phyloP scores from a whole-genome alignment of 495 filamentous ascomycete species.

The Clavariopsis aquatica region DNA sequence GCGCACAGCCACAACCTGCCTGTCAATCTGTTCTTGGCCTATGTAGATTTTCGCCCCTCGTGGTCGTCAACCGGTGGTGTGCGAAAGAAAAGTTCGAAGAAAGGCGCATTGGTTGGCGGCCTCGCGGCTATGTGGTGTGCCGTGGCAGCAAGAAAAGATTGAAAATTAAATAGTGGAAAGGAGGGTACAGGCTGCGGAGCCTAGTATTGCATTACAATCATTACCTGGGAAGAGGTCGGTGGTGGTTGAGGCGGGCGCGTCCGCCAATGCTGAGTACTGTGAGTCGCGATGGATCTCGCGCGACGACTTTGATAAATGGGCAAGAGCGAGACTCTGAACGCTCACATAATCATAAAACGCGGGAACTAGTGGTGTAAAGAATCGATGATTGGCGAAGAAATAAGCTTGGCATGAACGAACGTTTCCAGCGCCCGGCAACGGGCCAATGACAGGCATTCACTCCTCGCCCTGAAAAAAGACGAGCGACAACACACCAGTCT shows the following conservation, averaged over 20 bases:
- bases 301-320: not conserved
- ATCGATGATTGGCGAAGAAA: not conserved
- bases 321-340: not conserved
- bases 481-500: no score
- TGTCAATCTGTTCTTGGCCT: not conserved
- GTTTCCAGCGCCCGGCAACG: not conserved
- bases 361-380: not conserved
- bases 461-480: no score
- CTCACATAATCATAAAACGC: conserved; percentile 1
- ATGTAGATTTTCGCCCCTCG: not conserved
- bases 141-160: not conserved
- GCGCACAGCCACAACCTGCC: conserved; percentile 14
- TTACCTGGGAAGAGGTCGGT: conserved; percentile 14
- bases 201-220: conserved; percentile 20
- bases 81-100: conserved; percentile 8
- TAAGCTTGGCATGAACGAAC: not conserved
- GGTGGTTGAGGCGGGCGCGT: conserved; percentile 2
- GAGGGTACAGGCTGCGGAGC: not conserved
- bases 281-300: conserved; percentile 3
- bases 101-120: conserved; percentile 17
- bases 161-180: conserved; percentile 22
- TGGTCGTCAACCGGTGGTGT: not conserved
- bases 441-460: not conserved
- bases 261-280: not conserved
- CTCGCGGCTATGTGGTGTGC: not conserved